phyloP scores from a whole-genome alignment of 2,329 filamentous ascomycete genomes.

The Stemphylium vesicarium region DNA sequence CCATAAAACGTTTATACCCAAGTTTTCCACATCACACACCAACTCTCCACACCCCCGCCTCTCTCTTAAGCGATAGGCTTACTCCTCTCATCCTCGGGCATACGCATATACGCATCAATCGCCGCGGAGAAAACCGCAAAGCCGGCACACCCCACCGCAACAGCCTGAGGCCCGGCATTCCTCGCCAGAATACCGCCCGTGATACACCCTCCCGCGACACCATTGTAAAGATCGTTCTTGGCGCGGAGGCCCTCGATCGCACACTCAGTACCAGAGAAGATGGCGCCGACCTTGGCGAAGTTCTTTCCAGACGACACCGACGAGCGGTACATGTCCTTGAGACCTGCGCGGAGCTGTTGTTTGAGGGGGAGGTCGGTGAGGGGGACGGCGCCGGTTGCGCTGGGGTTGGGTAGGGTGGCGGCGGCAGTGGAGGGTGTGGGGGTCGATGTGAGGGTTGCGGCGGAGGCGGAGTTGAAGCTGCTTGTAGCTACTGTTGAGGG shows the following conservation, averaged over 20 bases:
- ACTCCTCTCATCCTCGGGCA: conserved; percentile 51
- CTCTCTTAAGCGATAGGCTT: conserved; percentile 49
- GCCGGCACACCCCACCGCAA: conserved; percentile 83
- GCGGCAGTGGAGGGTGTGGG: conserved; percentile 66
- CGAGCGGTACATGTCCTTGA: conserved; percentile 92
- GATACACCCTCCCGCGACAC: conserved; percentile 84
- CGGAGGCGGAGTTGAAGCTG: conserved; percentile 7
- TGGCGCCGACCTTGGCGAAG: conserved; percentile 89
- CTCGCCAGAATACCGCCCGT: conserved; percentile 88
- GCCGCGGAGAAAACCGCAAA: conserved; percentile 93
- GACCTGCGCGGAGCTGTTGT: conserved; percentile 82
- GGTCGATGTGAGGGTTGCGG: conserved; percentile 4
- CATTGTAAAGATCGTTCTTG: conserved; percentile 92
- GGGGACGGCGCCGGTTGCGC: conserved; percentile 51
- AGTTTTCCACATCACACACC: no score
- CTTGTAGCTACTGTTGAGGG: conserved; percentile 8
- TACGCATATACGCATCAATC: conserved; percentile 85
- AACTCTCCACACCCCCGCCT: no score
- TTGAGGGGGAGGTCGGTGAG: conserved; percentile 74
- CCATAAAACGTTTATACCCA: no score
- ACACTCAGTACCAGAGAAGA: conserved; percentile 94
- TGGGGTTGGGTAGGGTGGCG: conserved; percentile 58
- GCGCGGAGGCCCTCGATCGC: conserved; percentile 89
- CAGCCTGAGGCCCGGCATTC: conserved; percentile 87
- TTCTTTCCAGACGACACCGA: conserved; percentile 86